Conservation (phyloP, 2,329 filamentous ascomycete genomes). For the Microsporum ferrugineum region DNA sequence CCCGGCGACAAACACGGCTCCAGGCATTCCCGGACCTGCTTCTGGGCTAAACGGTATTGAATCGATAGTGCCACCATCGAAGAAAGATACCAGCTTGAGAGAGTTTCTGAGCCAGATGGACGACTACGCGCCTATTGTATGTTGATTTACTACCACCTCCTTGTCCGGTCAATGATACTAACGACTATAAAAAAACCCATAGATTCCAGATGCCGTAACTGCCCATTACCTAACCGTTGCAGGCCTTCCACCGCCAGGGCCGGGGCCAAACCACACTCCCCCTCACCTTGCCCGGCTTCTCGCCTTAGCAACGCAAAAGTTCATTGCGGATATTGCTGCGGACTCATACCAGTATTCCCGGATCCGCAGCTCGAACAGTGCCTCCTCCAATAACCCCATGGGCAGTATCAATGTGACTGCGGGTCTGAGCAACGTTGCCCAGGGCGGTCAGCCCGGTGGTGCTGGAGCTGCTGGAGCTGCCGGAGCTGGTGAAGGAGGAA, state of each 20-base stretch:
- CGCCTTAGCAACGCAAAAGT: slow-evolving; percentile 96
- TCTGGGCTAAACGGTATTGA: slow-evolving; percentile 36
- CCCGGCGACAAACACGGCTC: slow-evolving; percentile 9
- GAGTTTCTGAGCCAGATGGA: slow-evolving; percentile 96
- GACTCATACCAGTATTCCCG: slow-evolving; percentile 97
- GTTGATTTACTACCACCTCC: slow-evolving; percentile 24
- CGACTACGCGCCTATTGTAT: slow-evolving; percentile 90
- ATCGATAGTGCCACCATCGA: slow-evolving; percentile 48
- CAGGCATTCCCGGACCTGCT: slow-evolving; percentile 12
- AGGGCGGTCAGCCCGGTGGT: slow-evolving; percentile 25
- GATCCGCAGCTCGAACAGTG: slow-evolving; percentile 83
- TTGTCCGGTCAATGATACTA: background rate
- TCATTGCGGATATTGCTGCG: slow-evolving; percentile 92
- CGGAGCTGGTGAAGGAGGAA: slow-evolving; percentile 34
- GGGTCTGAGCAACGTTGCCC: slow-evolving; percentile 44
- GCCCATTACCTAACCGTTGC: slow-evolving; percentile 96
- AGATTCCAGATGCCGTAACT: slow-evolving; percentile 96
- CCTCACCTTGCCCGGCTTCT: slow-evolving; percentile 83
- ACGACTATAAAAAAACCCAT: background rate
- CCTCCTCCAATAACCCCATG: slow-evolving; percentile 81
- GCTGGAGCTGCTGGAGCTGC: slow-evolving; percentile 35
- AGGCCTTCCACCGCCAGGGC: slow-evolving; percentile 74
- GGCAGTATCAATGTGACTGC: slow-evolving; percentile 64
- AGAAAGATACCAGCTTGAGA: slow-evolving; percentile 83
- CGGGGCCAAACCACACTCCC: slow-evolving; percentile 66